These are phyloP conservation scores for Claviceps cyperi DNA, from an alignment of 2,329 filamentous ascomycete genomes.

Conservation along the genomic window DNA sequence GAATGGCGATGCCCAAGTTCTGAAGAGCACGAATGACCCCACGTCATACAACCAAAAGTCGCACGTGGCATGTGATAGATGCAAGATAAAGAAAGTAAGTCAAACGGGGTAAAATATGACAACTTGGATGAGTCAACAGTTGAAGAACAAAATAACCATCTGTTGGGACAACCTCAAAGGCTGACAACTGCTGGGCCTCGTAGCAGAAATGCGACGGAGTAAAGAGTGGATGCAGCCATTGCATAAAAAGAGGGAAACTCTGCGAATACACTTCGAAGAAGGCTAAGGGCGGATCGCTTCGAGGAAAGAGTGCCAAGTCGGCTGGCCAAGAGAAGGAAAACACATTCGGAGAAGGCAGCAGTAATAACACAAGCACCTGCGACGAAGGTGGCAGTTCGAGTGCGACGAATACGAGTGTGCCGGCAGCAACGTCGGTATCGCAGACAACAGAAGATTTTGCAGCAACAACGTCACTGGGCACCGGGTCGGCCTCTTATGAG, in stretches of 20 bases:
- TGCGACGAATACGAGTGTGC: too few species aligned
- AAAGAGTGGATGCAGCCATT: conserved; percentile 23
- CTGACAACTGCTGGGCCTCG: neutral
- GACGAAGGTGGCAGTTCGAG: too few species aligned
- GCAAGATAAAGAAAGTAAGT: conserved; percentile 25
- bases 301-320: too few species aligned
- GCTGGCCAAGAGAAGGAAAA: too few species aligned
- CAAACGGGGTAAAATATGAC: neutral
- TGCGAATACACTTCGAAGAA: conserved; percentile 21
- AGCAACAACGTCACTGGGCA: neutral
- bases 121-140: neutral
- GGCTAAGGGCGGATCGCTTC: conserved; percentile 7
- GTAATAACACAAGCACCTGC: too few species aligned
- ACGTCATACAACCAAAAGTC: conserved; percentile 22
- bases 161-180: neutral
- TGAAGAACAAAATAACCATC: neutral
- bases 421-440: neutral
- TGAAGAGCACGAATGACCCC: conserved; percentile 22
- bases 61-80: conserved; percentile 24
- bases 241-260: conserved; percentile 14
- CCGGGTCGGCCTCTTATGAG: neutral
- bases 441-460: neutral
- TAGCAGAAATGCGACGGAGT: conserved; percentile 25
- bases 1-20: conserved; percentile 20
- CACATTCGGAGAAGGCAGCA: too few species aligned